Evolutionary conservation across 129 eudicot species (phyloP).

Genomic region (Smallanthus sonchifolius): DNA sequence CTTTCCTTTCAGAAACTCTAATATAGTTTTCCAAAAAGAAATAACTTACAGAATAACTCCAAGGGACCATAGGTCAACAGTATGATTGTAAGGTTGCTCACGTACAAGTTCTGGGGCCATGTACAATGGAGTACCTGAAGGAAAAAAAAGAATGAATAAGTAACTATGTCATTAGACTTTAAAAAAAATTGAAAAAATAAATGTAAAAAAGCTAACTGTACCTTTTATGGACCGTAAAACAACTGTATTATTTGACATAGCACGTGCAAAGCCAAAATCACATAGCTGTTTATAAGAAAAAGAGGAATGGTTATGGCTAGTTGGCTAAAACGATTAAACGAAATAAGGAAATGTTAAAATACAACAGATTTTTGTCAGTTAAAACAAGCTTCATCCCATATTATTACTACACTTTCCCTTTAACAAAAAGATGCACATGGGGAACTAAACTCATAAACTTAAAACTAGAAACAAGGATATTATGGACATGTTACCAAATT

Average conservation of each 20-base stretch:
- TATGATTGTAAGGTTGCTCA: constrained; percentile 98
- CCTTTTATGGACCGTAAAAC: constrained; percentile 98
- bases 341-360: neutral
- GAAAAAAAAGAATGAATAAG: neutral
- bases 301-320: neutral
- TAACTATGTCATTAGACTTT: neutral
- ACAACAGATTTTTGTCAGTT: neutral
- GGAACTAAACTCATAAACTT: neutral
- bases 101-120: constrained; percentile 99
- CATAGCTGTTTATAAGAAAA: constrained; percentile 61
- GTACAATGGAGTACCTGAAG: constrained; percentile 90
- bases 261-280: constrained; percentile 99
- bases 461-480: neutral
- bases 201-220: constrained; percentile 8
- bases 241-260: constrained; percentile 97
- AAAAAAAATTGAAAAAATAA: neutral
- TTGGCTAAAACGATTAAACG: neutral
- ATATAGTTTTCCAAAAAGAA: neutral
- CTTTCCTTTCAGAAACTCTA: neutral
- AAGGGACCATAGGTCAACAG: constrained; percentile 95
- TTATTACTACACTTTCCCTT: neutral
- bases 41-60: constrained; percentile 91
- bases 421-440: neutral
- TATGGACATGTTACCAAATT: neutral
- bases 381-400: neutral